phyloP scores from a whole-genome alignment of 164 flowering plant species.

The Annona squamosa region DNA sequence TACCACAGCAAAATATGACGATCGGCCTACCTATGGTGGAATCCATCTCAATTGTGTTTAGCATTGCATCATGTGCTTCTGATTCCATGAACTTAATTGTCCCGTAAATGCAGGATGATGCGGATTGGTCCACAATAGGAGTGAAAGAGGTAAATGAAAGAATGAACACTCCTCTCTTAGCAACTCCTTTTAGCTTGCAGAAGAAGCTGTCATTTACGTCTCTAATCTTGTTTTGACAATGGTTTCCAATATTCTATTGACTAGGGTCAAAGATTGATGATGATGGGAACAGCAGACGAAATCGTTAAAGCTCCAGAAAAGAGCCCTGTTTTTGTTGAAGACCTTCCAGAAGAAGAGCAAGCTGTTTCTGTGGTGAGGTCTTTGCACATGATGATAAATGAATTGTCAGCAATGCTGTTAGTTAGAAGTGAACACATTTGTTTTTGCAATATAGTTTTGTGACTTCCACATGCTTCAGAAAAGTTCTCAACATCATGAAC shows the following conservation, averaged over 20 bases:
- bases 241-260: neutral
- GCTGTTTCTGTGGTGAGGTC: constrained; percentile 59
- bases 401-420: neutral
- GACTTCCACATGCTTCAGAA: neutral
- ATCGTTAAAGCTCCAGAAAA: constrained; percentile 91
- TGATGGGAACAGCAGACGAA: constrained; percentile 99
- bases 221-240: neutral
- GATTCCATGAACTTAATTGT: constrained; percentile 6
- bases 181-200: neutral
- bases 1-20: neutral
- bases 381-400: neutral
- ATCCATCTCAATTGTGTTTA: neutral
- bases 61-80: neutral
- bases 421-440: neutral
- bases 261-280: constrained; percentile 96
- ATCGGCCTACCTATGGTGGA: neutral
- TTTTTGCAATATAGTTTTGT: neutral
- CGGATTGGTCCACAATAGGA: constrained; percentile 81
- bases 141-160: constrained; percentile 59
- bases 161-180: neutral
- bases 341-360: constrained; percentile 95
- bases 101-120: constrained; percentile 70
- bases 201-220: neutral
- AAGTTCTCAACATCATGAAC: neutral
- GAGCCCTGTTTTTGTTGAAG: constrained; percentile 83